Evolutionary conservation across 177 flowering plant species (phyloP), one percentile per base, ranked within the genome.

Genomic region (Vitis hybrid): DNA sequence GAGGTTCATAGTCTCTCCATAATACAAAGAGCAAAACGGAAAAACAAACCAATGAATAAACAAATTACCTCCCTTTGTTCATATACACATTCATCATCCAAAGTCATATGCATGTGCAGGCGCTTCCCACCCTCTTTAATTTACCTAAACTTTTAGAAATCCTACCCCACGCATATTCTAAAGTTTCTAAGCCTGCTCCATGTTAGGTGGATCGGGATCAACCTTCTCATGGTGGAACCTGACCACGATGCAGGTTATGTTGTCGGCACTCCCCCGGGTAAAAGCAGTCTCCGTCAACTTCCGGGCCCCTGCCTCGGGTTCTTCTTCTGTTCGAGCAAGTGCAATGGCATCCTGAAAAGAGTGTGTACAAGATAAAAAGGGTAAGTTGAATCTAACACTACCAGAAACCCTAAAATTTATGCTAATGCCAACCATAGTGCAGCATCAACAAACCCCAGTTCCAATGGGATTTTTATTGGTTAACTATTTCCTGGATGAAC

Each of bases 221-320:
- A 74, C 64, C 66, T 79, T 76, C 0, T 83, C 82, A 24, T 88
- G 98, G 76, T 88, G 85, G 77, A 93, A 89, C 75, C 76, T 87
- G 75, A 95, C 99, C 60, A 95, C 97, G 59, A 95, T 89, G 85
- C 97, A 95, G 38, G 99, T 93, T 66, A 95, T 95, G 76, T 95
- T 95, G 77, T 95, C 99, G 0, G 97, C 91, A 76, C 99, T 95
- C n/a, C 99, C 99, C 9, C 97, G 90, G 8, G 82, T 80, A 67
- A 88, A 95, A 11, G 99, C 98, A 18, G 95, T 84, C 67, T 92
- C 99, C 0, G 90, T 85, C 75, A 95, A 76, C 72, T 92, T 95
- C 59, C 85, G 82, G 66, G 99, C 97, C 4, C 98, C 99, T 59
- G 86, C 83, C 77, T 94, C 97, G 2, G 97, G 88, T n/a, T 89